Conservation (phyloP, 2,329 filamentous ascomycete genomes). For the Pestalotiopsis sp. region DNA sequence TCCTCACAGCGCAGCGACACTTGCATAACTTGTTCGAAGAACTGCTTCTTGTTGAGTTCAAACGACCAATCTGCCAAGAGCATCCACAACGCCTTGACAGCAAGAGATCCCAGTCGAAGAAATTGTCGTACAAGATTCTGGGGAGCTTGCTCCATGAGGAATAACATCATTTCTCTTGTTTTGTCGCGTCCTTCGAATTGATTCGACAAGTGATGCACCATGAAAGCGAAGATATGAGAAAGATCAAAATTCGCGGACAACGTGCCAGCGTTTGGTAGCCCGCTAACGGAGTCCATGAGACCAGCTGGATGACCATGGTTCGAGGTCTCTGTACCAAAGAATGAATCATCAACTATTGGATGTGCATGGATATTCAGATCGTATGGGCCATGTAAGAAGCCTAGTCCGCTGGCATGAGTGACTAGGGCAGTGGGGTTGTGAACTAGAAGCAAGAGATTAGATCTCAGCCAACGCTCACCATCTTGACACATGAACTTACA, state of each 20-base stretch:
- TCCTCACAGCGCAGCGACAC: not conserved
- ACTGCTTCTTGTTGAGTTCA: not conserved
- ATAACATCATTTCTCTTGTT: not conserved
- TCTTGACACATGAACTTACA: not conserved
- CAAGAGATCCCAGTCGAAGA: not conserved
- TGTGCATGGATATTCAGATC: not conserved
- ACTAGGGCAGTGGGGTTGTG: no score
- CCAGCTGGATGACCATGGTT: not conserved
- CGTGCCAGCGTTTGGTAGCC: not conserved
- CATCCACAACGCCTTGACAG: not conserved
- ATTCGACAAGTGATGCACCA: not conserved
- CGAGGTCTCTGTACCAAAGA: not conserved
- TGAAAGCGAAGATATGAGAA: not conserved
- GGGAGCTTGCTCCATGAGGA: not conserved
- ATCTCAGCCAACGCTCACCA: not conserved
- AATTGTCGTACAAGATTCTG: not conserved
- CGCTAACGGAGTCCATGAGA: not conserved
- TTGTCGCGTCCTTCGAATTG: not conserved
- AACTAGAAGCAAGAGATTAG: not conserved
- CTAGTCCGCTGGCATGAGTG: no score
- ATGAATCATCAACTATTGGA: not conserved
- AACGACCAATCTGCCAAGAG: not conserved
- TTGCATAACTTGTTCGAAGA: conserved; percentile 1
- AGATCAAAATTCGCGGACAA: not conserved
- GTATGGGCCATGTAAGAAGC: no score